phyloP scores from a whole-genome alignment of 345 rosid species.

The Syzygium aqueum region DNA sequence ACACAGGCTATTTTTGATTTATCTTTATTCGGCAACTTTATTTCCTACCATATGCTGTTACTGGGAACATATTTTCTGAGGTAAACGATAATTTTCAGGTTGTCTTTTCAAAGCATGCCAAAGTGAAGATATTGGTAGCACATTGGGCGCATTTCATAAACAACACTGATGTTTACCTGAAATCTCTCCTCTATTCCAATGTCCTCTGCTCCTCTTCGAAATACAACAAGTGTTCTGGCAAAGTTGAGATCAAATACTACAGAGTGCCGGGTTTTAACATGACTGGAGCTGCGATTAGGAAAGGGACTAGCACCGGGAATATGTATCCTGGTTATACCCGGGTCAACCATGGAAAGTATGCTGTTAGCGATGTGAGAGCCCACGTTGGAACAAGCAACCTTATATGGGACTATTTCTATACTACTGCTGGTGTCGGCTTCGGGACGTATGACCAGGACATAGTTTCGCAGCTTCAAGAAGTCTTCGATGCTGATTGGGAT shows the following conservation, averaged over 20 bases:
- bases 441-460: slow-evolving; percentile 50
- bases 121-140: slow-evolving; percentile 65
- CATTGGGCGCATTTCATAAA: slow-evolving; percentile 58
- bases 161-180: slow-evolving; percentile 56
- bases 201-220: slow-evolving; percentile 53
- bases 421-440: slow-evolving; percentile 71
- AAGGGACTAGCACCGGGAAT: slow-evolving; percentile 45
- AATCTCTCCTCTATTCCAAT: slow-evolving; percentile 59
- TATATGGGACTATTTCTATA: slow-evolving; percentile 76
- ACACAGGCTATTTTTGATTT: too few relatives aligned
- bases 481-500: slow-evolving; percentile 81
- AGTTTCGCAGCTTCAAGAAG: slow-evolving; percentile 61
- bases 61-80: neutral
- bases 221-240: slow-evolving; percentile 50
- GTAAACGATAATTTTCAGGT: slow-evolving; percentile 23
- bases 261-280: slow-evolving; percentile 57
- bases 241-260: slow-evolving; percentile 70
- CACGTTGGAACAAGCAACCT: slow-evolving; percentile 75
- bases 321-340: slow-evolving; percentile 51
- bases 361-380: slow-evolving; percentile 51
- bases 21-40: too few relatives aligned
- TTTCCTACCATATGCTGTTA: too few relatives aligned
- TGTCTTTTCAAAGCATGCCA: slow-evolving; percentile 72
- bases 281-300: slow-evolving; percentile 55
- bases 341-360: slow-evolving; percentile 78